Evolutionary conservation across 75 land plant species (phyloP).

Genomic region (Isoetes taiwanensis): DNA sequence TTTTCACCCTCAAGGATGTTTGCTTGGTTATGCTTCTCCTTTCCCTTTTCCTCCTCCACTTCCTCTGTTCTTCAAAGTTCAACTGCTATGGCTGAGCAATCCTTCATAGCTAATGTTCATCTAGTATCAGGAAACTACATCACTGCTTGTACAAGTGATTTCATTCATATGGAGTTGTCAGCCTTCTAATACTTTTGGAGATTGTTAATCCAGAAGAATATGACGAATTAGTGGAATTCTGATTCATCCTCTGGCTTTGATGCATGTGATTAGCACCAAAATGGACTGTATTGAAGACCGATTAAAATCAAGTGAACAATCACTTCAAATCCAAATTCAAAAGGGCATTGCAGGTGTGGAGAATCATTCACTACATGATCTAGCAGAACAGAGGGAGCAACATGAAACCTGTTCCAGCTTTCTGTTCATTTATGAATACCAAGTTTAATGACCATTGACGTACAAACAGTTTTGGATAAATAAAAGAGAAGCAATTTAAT

Average conservation of each 20-base stretch:
- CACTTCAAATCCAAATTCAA: slow-evolving; percentile 83
- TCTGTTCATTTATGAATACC: no score
- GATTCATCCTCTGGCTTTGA: slow-evolving; percentile 87
- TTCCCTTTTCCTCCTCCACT: not conserved
- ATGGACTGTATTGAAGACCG: slow-evolving; percentile 92
- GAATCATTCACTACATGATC: slow-evolving; percentile 83
- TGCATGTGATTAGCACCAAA: slow-evolving; percentile 93
- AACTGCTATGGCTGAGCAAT: not conserved
- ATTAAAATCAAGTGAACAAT: slow-evolving; percentile 40
- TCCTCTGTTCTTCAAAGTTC: not conserved
- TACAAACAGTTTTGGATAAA: no score
- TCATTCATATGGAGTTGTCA: not conserved
- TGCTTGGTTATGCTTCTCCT: not conserved
- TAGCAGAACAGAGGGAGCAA: no score
- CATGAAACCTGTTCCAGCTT: no score
- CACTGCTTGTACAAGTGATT: no score
- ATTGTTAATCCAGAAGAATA: slow-evolving; percentile 41
- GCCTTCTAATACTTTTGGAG: no score
- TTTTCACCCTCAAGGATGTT: no score
- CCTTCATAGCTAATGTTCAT: not conserved
- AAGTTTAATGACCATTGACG: no score
- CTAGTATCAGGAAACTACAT: not conserved
- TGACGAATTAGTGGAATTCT: slow-evolving; percentile 76
- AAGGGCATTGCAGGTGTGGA: slow-evolving; percentile 91
- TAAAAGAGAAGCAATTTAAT: no score